Base-by-base conservation (phyloP, 1,284 basidiomycete genomes). In the Neotropicomus parvogracilis region DNA sequence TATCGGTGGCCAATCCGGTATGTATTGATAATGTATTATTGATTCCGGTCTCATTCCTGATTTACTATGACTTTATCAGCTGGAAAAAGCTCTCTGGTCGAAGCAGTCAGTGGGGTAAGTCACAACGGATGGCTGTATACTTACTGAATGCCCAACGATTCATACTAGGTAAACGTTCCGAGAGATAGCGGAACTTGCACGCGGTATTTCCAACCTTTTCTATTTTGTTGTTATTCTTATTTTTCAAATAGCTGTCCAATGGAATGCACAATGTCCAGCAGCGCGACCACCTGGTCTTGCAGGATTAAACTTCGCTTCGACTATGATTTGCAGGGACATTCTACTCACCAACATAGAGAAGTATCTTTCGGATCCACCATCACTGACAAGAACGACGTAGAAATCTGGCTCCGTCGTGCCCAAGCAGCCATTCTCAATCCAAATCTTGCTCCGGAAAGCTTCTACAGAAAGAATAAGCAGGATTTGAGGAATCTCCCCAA, bases 161-260 rank as follows among this genome's bases (percentile, higher is more conserved):
- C 17, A n/a, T 21, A 1, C 11, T 17, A 83, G 81, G 77, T 82
- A 33, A 76, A 65, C 34, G 79, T 82, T 19, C 80, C 80, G 14
- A 67, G 80, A 14, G 79, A 81, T 33, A 75, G 71, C 33, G 78
- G 78, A 14, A 82, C 79, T 0, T 83, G 80, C 47, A 83, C 80
- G 0, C 67, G 79, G 80, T 77, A 36, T 20, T 54, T 50, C 11
- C 3, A 28, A 19, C 16, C n/a, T 0, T 26, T 31, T 31, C 7
- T 3, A 14, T 26, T 29, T 27, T 6, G 16, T 31, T 34, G 27
- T 19, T n/a, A 2, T 39, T 8, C 38, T 53, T 44, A 51, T 28
- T 12, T 13, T 33, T 21, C 1, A 9, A 46, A 46, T 44, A 82
- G 80, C 40, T 82, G 80, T 48, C 80, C 80, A 0, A 79, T 76